Percentiles rank a stretch among this genome's conserved stretches.
Evolutionary conservation across 2,329 filamentous ascomycete genomes (phyloP).

Genomic region (Cryphonectria naterciae): DNA sequence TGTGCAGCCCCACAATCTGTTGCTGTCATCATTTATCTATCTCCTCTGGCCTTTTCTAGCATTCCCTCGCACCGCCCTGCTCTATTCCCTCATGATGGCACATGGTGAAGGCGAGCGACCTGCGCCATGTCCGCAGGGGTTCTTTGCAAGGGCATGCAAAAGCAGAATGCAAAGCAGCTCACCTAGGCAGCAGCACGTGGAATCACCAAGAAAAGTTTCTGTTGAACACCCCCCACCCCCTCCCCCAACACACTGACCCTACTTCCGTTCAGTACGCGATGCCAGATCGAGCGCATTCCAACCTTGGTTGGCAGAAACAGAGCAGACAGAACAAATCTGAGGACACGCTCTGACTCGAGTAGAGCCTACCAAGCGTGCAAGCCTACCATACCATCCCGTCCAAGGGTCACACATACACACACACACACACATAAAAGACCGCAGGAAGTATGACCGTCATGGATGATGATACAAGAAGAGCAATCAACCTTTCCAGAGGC

Average conservation of each 20-base stretch:
- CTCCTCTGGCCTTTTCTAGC: neutral
- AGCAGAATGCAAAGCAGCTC: neutral
- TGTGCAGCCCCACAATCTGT: neutral
- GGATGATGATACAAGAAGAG: conserved; percentile 46
- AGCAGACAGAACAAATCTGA: neutral
- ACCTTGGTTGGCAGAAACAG: neutral
- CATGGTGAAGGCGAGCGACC: neutral
- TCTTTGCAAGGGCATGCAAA: neutral
- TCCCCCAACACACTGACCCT: neutral
- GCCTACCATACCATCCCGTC: neutral
- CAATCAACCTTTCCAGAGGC: conserved; percentile 42
- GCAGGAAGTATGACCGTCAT: conserved; percentile 28
- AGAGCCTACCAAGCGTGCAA: neutral
- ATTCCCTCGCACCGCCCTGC: neutral
- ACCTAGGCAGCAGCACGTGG: neutral
- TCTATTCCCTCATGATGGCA: neutral
- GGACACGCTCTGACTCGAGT: neutral
- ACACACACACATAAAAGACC: too few relatives aligned
- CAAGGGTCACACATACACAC: neutral
- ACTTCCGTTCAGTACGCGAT: neutral
- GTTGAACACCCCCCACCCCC: neutral
- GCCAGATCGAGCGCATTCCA: neutral
- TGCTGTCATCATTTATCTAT: neutral
- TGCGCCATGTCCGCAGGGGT: neutral
- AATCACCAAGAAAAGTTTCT: neutral